Evolutionary conservation across 495 filamentous ascomycete species (phyloP), one percentile per base, ranked within the genome.

Genomic region (Penicillium taxi): DNA sequence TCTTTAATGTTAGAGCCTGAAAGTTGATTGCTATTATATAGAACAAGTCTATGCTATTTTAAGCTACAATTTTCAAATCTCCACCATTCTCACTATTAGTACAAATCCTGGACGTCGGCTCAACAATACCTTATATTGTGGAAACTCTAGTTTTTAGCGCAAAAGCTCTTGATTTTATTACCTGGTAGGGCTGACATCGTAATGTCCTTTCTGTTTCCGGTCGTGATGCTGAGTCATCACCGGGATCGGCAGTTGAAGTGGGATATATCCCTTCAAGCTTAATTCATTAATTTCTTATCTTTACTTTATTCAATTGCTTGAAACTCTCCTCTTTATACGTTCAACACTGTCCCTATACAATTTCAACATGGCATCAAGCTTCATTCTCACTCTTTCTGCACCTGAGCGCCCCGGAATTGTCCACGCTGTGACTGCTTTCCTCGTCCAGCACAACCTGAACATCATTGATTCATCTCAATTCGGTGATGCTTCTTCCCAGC

Each of bases 401-500:
- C 80, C 81, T 28, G 81, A 86, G 59, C 75, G 77, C 55, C 69
- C 80, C 27, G 82, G 82, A 47, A 84, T 86, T 52, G 80, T 86
- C 27, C 77, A 84, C 55, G 81, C 80, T 26, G 81, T 86, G 33
- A 84, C 82, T 9, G 79, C 75, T 13, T 70, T 83, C 52, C 70
- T 84, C 22, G 78, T 80, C 22, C 55, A 66, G 34, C 66, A 80
- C 50, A 69, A 72, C 53, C 67, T 82, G 57, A 86, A 81, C 58
- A 84, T 86, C 53, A 55, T 84, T 38, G 80, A 86, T 56, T 73
- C 81, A 31, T 79, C 80, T 51, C 82, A 86, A 56, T 85, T 80
- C 63, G 77, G 78, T 8, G 81, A 84, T 50, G 69, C 72, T 25
- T 68, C 61, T 31, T 78, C 73, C 5, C 50, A 77, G 52, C 76